Percentiles rank a stretch among this genome's conserved stretches.
Evolutionary conservation across 768 basidiomycete species (phyloP).

Genomic region (Lactifluus subvellereus): DNA sequence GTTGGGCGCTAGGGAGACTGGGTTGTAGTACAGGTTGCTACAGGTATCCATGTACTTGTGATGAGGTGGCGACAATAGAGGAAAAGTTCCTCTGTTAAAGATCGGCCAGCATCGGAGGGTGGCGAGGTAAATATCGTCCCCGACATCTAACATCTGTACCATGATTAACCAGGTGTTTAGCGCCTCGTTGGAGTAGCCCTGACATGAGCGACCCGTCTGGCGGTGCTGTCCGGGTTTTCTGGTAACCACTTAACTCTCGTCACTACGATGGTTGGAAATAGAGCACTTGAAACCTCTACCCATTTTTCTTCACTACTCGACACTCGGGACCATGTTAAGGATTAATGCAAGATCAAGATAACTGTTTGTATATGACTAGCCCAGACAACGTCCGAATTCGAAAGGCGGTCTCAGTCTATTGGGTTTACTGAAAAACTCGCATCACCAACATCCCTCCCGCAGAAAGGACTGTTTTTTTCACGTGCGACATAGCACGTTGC

Average conservation of each 20-base stretch:
- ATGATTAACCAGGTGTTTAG: too few relatives aligned
- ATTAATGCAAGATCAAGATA: background rate
- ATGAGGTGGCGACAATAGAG: background rate
- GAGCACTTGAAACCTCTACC: too few relatives aligned
- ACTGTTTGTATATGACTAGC: background rate
- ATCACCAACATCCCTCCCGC: background rate
- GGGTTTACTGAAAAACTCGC: constrained; percentile 1
- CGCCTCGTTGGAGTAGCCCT: too few relatives aligned
- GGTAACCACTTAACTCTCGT: too few relatives aligned
- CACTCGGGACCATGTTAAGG: background rate
- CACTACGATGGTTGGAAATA: too few relatives aligned
- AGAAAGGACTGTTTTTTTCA: too few relatives aligned
- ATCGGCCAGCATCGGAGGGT: too few relatives aligned
- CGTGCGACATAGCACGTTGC: background rate
- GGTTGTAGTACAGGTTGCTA: background rate
- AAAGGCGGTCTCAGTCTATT: background rate
- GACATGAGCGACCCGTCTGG: too few relatives aligned
- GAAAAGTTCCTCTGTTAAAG: background rate
- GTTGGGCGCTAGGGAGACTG: background rate
- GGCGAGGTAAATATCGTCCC: too few relatives aligned
- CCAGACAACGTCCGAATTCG: background rate
- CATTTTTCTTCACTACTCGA: too few relatives aligned
- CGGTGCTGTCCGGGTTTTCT: too few relatives aligned
- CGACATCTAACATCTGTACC: too few relatives aligned
- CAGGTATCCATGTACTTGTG: background rate